Evolutionary conservation across 2,329 filamentous ascomycete species (phyloP), one percentile per base, ranked within the genome.

Genomic region (Fusarium nodosum): DNA sequence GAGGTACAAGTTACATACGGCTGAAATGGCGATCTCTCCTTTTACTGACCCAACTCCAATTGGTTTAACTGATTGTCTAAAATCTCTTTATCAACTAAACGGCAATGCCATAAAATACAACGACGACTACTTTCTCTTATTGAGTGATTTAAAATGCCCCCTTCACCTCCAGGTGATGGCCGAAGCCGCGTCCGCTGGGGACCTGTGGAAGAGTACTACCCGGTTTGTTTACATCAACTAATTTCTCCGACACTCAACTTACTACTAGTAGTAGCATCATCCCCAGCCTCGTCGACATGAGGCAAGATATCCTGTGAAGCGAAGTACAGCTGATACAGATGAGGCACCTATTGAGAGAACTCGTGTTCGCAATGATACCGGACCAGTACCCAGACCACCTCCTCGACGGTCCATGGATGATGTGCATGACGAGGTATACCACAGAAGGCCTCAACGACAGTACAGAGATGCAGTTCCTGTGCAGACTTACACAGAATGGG

Each of bases 121-220:
- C 24, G 13, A 10, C 31, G 7, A 24, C 16, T n/a, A n/a, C 4
- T 15, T n/a, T 22, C 16, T 24, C 15, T 22, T 10, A 13, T 42
- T n/a, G 42, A 6, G n/a, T 30, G 18, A 41, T 50, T 44, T 18
- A 33, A 11, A 26, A 69, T 69, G 66, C 22, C 61, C 41, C 28
- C 41, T 22, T 57, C 62, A 15, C 54, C 38, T 31, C 54, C 47
- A 38, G 52, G 54, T 10, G 63, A 60, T 22, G 68, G 57, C 11
- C 63, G 56, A 22, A 63, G 47, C 12, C 66, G 57, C 44, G 69
- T 72, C 26, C 69, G 67, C 36, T 72, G 71, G 33, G 69, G 67
- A 28, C 44, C 12, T 26, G 51, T 63, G 34, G 64, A 73, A 52
- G 69, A 72, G 22, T 54, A 64, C 50, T 64, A 64, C 20, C 56